A percentile compares a stretch with the other conserved stretches of the same genome.
These are phyloP conservation scores for Lasiodiplodia sp. DNA, from an alignment of 2,329 filamentous ascomycete genomes.

Conservation along the genomic window DNA sequence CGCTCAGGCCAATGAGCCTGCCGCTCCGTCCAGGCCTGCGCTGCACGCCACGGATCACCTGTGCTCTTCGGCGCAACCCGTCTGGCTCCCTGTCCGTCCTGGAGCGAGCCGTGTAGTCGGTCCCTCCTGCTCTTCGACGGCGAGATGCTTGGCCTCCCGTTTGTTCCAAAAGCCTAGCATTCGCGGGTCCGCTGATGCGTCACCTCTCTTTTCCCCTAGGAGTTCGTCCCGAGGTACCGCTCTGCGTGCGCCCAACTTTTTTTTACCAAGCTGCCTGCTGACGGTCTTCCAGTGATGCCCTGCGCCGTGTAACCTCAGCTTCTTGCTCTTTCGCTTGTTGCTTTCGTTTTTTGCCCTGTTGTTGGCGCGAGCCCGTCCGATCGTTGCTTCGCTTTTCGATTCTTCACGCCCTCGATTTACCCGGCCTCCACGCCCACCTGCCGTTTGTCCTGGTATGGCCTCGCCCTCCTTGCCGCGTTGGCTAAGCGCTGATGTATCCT, in stretches of 20 bases:
- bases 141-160: constrained; percentile 36
- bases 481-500: constrained; percentile 48
- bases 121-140: constrained; percentile 22
- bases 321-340: constrained; percentile 41
- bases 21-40: constrained; percentile 43
- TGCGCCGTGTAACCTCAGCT: constrained; percentile 38
- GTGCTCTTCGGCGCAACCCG: constrained; percentile 48
- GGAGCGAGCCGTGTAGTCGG: constrained; percentile 27
- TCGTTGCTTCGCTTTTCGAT: constrained; percentile 35
- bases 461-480: constrained; percentile 43
- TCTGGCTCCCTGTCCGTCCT: constrained; percentile 38
- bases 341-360: constrained; percentile 47
- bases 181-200: constrained; percentile 46
- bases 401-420: constrained; percentile 46
- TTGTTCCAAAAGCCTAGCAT: constrained; percentile 45
- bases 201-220: constrained; percentile 41
- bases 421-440: constrained; percentile 44
- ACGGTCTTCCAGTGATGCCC: constrained; percentile 20
- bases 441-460: constrained; percentile 48
- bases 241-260: constrained; percentile 27
- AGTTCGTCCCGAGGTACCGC: constrained; percentile 51
- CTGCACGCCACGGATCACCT: constrained; percentile 48
- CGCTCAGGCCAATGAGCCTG: constrained; percentile 45
- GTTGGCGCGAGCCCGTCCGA: constrained; percentile 43
- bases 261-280: constrained; percentile 3